These are phyloP conservation scores for Penicillium bialowiezense DNA, from an alignment of 495 filamentous ascomycete species.

Conservation along the genomic window DNA sequence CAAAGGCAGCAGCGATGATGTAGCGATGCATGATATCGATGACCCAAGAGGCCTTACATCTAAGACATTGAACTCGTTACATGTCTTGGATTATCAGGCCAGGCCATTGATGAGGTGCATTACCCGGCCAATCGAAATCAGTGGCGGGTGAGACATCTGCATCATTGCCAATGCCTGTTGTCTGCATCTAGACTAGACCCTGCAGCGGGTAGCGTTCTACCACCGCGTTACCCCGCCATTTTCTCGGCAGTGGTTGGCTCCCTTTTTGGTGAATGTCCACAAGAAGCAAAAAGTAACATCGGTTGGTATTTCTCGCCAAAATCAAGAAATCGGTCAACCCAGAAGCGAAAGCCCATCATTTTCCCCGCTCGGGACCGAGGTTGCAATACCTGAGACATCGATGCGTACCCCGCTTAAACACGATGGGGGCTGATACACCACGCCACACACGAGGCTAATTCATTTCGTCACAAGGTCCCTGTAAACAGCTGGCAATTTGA, in stretches of 20 bases:
- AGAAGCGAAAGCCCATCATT: constrained; percentile 8
- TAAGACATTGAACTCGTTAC: constrained; percentile 17
- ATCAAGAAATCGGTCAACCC: constrained; percentile 8
- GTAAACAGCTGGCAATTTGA: too few relatives aligned
- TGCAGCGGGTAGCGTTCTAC: too few relatives aligned
- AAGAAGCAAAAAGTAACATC: constrained; percentile 3
- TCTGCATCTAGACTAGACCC: constrained; percentile 19
- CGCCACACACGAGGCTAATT: neutral
- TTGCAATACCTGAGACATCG: too few relatives aligned
- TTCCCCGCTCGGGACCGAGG: constrained; percentile 5
- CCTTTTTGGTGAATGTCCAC: too few relatives aligned
- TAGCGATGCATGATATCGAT: constrained; percentile 8
- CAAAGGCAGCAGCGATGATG: constrained; percentile 7
- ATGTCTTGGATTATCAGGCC: constrained; percentile 20
- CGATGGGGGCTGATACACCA: constrained; percentile 9
- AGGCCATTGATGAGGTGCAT: neutral
- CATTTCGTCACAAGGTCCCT: constrained; percentile 1
- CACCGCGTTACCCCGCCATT: constrained; percentile 10
- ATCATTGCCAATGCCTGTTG: constrained; percentile 16
- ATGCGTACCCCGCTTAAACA: constrained; percentile 11
- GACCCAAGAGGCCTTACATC: constrained; percentile 8
- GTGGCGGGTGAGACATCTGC: constrained; percentile 25
- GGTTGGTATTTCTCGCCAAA: too few relatives aligned
- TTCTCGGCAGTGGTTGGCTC: constrained; percentile 4
- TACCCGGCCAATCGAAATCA: constrained; percentile 14